These are phyloP conservation scores for Yamadazyma kitorensis DNA, from an alignment of 805 yeast genomes.

Conservation along the genomic window DNA sequence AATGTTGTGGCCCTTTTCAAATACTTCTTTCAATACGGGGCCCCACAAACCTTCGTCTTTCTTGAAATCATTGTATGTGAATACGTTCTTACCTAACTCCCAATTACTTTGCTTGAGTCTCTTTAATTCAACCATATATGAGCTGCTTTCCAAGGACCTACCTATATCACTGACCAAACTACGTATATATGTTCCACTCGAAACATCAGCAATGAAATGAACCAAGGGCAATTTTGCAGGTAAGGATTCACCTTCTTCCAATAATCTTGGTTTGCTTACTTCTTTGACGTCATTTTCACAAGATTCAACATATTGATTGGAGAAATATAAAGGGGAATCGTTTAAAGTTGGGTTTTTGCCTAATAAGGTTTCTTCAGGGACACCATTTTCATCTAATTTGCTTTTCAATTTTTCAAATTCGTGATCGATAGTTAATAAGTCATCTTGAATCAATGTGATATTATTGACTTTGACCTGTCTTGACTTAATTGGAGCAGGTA, in stretches of 20 bases:
- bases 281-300: conserved; percentile 39
- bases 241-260: conserved; percentile 36
- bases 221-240: conserved; percentile 62
- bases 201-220: conserved; percentile 73
- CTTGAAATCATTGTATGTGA: conserved; percentile 64
- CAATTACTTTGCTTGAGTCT: conserved; percentile 81
- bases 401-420: conserved; percentile 45
- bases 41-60: conserved; percentile 69
- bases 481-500: conserved; percentile 79
- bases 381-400: conserved; percentile 47
- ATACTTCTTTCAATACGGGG: conserved; percentile 53
- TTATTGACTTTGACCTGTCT: conserved; percentile 64
- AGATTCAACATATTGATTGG: conserved; percentile 49
- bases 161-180: conserved; percentile 89
- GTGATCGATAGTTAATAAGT: conserved; percentile 55
- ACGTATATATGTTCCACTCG: conserved; percentile 94
- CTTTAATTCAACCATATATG: conserved; percentile 82
- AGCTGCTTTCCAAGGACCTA: conserved; percentile 70
- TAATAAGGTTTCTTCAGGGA: conserved; percentile 42
- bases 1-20: conserved; percentile 34
- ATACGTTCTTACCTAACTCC: conserved; percentile 69
- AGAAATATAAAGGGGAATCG: conserved; percentile 59
- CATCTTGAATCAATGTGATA: conserved; percentile 50
- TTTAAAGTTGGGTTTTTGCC: conserved; percentile 55
- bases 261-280: conserved; percentile 35